Base-by-base conservation (phyloP, 257 asterid genomes). In the Oldenlandia corymbosa region DNA sequence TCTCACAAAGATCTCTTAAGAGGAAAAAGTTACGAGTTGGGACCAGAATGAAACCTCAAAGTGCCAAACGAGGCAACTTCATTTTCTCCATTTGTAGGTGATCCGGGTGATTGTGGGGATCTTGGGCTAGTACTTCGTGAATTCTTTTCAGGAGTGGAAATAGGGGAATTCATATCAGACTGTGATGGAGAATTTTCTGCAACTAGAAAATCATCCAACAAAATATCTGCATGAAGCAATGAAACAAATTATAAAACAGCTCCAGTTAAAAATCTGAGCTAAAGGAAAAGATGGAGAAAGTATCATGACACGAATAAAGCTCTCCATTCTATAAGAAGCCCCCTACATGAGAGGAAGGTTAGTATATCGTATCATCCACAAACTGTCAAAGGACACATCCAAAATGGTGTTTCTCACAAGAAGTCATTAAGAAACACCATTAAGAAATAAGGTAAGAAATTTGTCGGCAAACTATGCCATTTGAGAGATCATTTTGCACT, bases 141-240 rank as follows among this genome's bases (percentile, higher is more conserved):
- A 69, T 70, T 6, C 66, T 81, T 78, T 36, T 88, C 96, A 65
- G 87, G 71, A 54, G 84, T 71, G 61, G 81, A 68, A 43, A 68
- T 70, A 37, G 79, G 78, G 65, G 87, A 34, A 74, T 54, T 81
- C 75, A 60, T 62, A 59, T 85, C 96, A 67, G 97, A 65, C 67
- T 84, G 96, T 53, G 68, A 76, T 36, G 82, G 86, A 70, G 97
- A 87, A 77, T 93, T 84, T 68, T 93, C 99, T 31, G 99, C 99
- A 59, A 85, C 82, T 73, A 90, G 84, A 71, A 88, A 84, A 75
- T 93, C 99, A 66, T 74, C 97, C 54, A 90, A 71, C 87, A 93
- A 72, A 32, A 56, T 78, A 78, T 83, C 99, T 93, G 97, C 80
- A 73, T 26, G 24, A 57, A 51, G 51, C 58, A 63, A 43, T 26